Percentiles rank a stretch among this genome's conserved stretches.
phyloP scores from a whole-genome alignment of 139 green algal genomes.

The Mesostigma viride region DNA sequence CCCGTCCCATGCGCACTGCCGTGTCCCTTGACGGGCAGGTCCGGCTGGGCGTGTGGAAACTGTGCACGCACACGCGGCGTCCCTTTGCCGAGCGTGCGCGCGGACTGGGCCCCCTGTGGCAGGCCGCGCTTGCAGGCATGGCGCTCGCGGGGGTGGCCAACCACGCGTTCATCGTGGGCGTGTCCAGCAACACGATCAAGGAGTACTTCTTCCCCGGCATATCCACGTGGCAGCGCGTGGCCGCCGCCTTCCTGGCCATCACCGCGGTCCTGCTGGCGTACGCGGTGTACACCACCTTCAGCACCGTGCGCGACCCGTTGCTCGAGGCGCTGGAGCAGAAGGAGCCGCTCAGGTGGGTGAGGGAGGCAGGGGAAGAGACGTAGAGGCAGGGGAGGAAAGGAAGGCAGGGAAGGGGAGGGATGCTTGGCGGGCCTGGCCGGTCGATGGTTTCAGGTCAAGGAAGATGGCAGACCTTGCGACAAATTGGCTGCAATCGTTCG shows the following conservation, averaged over 20 bases:
- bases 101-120: constrained; percentile 14
- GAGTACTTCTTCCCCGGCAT: constrained; percentile 23
- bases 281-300: constrained; percentile 3
- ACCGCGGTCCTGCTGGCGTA: constrained; percentile 16
- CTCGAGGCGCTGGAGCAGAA: neutral
- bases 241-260: constrained; percentile 14
- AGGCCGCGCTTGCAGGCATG: neutral
- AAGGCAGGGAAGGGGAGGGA: no score
- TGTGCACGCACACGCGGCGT: constrained; percentile 13
- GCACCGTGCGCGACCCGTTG: neutral
- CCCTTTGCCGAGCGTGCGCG: constrained; percentile 10
- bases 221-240: constrained; percentile 8
- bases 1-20: no score
- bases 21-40: neutral
- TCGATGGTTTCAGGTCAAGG: no score
- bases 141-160: constrained; percentile 16
- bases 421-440: no score
- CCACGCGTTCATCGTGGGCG: constrained; percentile 20
- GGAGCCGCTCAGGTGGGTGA: constrained; percentile 25
- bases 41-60: constrained; percentile 26
- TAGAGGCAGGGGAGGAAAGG: constrained; percentile 10
- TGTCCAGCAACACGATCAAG: constrained; percentile 16
- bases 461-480: no score
- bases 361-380: constrained; percentile 17
- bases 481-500: no score